Evolutionary conservation across 441 rosid species (phyloP).

Genomic region (Adansonia madagascariensis): DNA sequence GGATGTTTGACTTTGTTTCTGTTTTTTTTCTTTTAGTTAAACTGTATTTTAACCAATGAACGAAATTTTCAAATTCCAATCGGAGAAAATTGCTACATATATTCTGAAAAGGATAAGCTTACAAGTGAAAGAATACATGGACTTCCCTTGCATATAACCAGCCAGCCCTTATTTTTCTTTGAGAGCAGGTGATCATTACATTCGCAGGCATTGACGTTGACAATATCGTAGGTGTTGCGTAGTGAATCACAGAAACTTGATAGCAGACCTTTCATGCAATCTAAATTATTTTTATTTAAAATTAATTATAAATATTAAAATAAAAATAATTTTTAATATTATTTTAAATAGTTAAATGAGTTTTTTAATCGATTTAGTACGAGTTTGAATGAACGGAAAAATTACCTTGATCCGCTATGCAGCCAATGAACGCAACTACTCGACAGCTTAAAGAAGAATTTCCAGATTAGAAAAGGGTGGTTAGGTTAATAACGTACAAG

Average conservation of each 20-base stretch:
- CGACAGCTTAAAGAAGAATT: background rate
- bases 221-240: background rate
- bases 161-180: background rate
- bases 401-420: no score
- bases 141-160: slow-evolving; percentile 1
- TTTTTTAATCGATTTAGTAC: no score
- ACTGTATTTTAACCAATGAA: background rate
- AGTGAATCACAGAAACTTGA: background rate
- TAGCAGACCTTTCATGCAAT: background rate
- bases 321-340: no score
- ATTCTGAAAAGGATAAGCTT: slow-evolving; percentile 4
- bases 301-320: no score
- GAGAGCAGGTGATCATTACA: background rate
- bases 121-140: background rate
- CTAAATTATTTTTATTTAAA: no score
- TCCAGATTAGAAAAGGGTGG: slow-evolving; percentile 4
- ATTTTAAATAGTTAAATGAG: no score
- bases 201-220: background rate
- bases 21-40: background rate
- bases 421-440: no score
- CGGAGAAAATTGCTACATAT: background rate
- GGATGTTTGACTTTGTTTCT: background rate
- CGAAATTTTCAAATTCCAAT: background rate
- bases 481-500: background rate
- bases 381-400: no score